Percentiles rank a stretch among this genome's conserved stretches.
These are phyloP conservation scores for Cucumis melo DNA, from an alignment of 306 rosid species.

Conservation along the genomic window DNA sequence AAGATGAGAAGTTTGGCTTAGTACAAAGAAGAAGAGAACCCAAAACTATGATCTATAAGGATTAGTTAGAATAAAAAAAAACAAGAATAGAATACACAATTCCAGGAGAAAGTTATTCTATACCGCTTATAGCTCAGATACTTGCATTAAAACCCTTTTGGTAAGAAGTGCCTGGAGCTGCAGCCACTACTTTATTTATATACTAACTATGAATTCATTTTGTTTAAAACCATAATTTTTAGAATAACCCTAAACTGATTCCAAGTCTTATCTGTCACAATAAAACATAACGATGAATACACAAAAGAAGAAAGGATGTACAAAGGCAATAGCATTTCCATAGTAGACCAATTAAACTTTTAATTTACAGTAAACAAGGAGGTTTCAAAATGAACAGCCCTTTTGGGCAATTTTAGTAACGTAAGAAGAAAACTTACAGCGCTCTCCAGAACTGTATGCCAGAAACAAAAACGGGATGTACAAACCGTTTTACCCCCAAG, in stretches of 20 bases:
- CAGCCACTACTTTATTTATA: not conserved
- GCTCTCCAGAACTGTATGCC: not conserved
- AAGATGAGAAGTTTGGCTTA: not conserved
- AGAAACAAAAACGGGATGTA: slow-evolving; percentile 8
- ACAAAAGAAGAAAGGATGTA: not conserved
- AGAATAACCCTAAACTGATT: not conserved
- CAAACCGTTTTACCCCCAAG: not conserved
- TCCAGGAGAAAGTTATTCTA: not conserved
- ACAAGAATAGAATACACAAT: not conserved
- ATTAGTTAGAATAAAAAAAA: not conserved
- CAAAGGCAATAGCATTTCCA: not conserved
- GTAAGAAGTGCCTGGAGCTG: not conserved
- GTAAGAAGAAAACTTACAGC: not conserved
- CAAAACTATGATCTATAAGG: not conserved
- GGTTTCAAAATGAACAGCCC: slow-evolving; percentile 28
- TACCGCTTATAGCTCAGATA: not conserved
- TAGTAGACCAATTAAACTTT: slow-evolving; percentile 4
- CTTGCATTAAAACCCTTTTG: not conserved
- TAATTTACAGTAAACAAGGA: slow-evolving; percentile 25
- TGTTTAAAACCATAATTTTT: not conserved
- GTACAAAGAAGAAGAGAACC: not conserved
- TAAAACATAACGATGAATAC: not conserved
- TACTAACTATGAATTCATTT: not conserved
- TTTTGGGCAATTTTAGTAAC: slow-evolving; percentile 1
- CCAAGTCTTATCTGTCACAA: not conserved